Conservation (phyloP, 2,329 filamentous ascomycete genomes). For the Nemania sp. region DNA sequence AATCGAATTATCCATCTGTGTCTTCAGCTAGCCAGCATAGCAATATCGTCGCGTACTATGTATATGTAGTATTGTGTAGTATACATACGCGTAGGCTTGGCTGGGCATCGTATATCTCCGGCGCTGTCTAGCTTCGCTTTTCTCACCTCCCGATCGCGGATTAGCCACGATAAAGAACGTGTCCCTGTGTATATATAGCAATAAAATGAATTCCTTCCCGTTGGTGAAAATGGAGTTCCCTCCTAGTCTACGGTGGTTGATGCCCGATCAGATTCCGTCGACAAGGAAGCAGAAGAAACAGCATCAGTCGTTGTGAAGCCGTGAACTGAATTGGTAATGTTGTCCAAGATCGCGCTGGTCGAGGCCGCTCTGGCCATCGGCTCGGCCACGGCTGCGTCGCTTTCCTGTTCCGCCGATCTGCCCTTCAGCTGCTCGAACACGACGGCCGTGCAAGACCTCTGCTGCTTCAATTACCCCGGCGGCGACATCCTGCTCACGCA, state of each 20-base stretch:
- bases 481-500: constrained; percentile 80
- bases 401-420: constrained; percentile 27
- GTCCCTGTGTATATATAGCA: constrained; percentile 2
- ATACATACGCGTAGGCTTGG: too few species aligned
- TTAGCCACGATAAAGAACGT: constrained; percentile 23
- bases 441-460: constrained; percentile 63
- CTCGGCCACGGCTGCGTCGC: constrained; percentile 25
- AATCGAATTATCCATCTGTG: constrained; percentile 20
- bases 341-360: constrained; percentile 22
- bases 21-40: constrained; percentile 3
- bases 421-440: constrained; percentile 44
- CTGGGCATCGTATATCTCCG: constrained; percentile 5
- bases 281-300: not conserved
- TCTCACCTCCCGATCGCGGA: constrained; percentile 11
- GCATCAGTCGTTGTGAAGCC: not conserved
- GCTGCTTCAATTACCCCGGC: constrained; percentile 80
- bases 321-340: constrained; percentile 31
- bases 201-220: constrained; percentile 5
- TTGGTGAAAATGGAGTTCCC: not conserved
- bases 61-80: not conserved
- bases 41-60: too few species aligned
- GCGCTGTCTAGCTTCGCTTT: not conserved
- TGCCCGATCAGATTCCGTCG: not conserved
- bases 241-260: constrained; percentile 12
- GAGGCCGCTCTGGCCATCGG: constrained; percentile 28